phyloP scores from a whole-genome alignment of 2,329 filamentous ascomycete genomes.

The Paecilomyces variotii region DNA sequence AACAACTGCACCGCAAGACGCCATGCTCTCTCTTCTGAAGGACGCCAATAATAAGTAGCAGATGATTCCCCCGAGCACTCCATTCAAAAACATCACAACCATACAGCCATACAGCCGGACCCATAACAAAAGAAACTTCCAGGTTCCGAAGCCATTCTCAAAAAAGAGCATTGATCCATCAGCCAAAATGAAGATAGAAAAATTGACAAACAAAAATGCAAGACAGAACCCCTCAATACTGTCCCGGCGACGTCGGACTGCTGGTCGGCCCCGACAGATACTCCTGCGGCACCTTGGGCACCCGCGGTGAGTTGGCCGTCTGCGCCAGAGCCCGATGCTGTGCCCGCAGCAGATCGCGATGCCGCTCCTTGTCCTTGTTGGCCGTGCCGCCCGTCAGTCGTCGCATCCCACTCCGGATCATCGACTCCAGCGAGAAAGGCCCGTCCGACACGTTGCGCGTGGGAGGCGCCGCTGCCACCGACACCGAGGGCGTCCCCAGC shows the following conservation, averaged over 20 bases:
- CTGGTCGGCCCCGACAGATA: slow-evolving; percentile 34
- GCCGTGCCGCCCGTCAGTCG: slow-evolving; percentile 39
- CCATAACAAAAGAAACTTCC: not conserved
- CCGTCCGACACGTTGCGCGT: slow-evolving; percentile 30
- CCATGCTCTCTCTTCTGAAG: too few species aligned
- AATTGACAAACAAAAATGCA: not conserved
- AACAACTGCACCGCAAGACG: too few species aligned
- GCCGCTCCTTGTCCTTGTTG: slow-evolving; percentile 35
- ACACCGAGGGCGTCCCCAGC: slow-evolving; percentile 15
- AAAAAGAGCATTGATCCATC: not conserved
- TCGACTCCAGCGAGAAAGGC: slow-evolving; percentile 37
- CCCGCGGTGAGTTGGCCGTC: slow-evolving; percentile 33
- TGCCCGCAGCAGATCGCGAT: slow-evolving; percentile 34
- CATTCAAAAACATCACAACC: not conserved
- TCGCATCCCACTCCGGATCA: slow-evolving; percentile 40
- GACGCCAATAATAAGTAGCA: too few species aligned
- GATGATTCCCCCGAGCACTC: not conserved
- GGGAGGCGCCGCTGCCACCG: slow-evolving; percentile 14
- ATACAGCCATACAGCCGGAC: not conserved
- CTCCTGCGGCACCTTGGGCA: slow-evolving; percentile 41
- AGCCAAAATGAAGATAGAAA: not conserved
- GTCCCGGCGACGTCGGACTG: slow-evolving; percentile 28
- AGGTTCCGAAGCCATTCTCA: not conserved
- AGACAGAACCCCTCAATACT: not conserved
- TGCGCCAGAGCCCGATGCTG: slow-evolving; percentile 35